Conservation (phyloP, 2,329 filamentous ascomycete genomes). For the Blastomyces percursus region DNA sequence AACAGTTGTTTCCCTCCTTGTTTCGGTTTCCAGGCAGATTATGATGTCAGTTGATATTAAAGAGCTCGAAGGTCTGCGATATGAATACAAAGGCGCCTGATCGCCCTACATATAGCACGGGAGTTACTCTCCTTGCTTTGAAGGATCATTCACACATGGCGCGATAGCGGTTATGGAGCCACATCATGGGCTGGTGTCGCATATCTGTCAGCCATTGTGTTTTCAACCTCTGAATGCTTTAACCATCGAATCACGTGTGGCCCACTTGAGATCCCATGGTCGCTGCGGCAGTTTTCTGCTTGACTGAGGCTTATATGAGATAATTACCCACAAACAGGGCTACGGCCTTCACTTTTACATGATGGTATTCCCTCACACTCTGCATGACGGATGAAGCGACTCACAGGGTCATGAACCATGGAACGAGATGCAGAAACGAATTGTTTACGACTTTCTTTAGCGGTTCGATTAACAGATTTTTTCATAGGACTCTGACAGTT, state of each 20-base stretch:
- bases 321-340: background rate
- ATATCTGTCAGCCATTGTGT: background rate
- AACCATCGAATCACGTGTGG: background rate
- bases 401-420: background rate
- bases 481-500: background rate
- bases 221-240: background rate
- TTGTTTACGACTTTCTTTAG: background rate
- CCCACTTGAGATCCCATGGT: background rate
- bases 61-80: slow-evolving; percentile 30
- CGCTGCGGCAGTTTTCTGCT: background rate
- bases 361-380: background rate
- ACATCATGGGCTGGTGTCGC: background rate
- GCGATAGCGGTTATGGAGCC: background rate
- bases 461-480: background rate
- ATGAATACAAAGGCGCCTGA: slow-evolving; percentile 33
- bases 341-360: background rate
- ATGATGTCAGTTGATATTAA: slow-evolving; percentile 32
- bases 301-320: background rate
- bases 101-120: no score
- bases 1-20: slow-evolving; percentile 25
- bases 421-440: background rate
- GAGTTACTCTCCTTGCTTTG: background rate
- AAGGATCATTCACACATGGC: background rate
- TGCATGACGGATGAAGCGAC: background rate
- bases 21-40: slow-evolving; percentile 23